A percentile compares a stretch with the other conserved stretches of the same genome.
These are phyloP conservation scores for Xylariaceae sp. DNA, from an alignment of 2,329 filamentous ascomycete genomes.

Conservation along the genomic window DNA sequence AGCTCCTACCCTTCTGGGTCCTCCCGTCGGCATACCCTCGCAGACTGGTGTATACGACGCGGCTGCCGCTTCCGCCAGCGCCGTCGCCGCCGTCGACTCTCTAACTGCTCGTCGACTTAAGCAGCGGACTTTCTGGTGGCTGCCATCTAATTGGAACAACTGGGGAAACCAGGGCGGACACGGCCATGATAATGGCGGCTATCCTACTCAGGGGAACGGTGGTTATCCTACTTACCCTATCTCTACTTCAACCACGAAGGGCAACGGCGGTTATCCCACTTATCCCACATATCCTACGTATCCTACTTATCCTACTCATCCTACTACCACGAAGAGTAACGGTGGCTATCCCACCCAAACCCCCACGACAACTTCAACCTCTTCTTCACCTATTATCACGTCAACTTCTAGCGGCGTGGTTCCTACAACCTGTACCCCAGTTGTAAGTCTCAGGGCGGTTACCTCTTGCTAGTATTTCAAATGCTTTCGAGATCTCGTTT, in stretches of 20 bases:
- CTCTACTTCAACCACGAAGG: no score
- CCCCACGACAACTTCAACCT: no score
- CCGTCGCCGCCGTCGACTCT: background rate
- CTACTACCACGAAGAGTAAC: no score
- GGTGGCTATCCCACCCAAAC: no score
- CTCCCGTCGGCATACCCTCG: background rate
- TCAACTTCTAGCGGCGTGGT: conserved; percentile 3
- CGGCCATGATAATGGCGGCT: background rate
- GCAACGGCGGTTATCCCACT: background rate
- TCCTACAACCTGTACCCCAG: conserved; percentile 1
- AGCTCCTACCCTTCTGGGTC: background rate
- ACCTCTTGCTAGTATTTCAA: background rate
- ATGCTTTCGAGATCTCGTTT: no score
- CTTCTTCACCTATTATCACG: background rate
- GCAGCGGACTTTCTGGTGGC: no score
- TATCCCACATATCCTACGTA: background rate
- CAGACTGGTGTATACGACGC: conserved; percentile 1
- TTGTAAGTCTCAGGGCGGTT: background rate
- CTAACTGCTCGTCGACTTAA: no score
- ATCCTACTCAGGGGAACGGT: background rate
- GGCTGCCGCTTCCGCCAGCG: background rate
- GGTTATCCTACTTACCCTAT: background rate
- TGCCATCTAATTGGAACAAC: background rate
- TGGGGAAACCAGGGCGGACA: background rate
- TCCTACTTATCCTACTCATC: no score